A percentile compares a stretch with the other conserved stretches of the same genome.
phyloP scores from a whole-genome alignment of 179 eudicot species.

The Beta macrorhiza region DNA sequence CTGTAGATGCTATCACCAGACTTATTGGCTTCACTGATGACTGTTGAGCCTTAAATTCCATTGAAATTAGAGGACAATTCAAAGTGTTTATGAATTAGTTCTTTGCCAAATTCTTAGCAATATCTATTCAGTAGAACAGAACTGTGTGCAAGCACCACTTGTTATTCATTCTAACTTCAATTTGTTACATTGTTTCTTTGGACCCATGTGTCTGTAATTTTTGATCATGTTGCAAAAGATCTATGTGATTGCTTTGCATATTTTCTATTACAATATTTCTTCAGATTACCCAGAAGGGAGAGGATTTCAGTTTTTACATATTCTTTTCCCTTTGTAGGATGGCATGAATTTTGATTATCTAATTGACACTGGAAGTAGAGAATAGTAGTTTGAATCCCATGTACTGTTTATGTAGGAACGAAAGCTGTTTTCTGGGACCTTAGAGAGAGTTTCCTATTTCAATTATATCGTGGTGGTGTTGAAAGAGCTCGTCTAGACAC shows the following conservation, averaged over 20 bases:
- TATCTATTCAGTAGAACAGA: not conserved
- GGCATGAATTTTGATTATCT: not conserved
- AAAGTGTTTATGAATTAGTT: not conserved
- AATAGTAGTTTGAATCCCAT: not conserved
- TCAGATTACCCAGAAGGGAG: not conserved
- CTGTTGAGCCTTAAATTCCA: not conserved
- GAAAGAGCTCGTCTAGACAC: constrained; percentile 72
- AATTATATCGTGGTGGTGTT: constrained; percentile 71
- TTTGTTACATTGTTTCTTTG: not conserved
- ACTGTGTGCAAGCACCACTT: not conserved
- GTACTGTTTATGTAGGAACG: constrained; percentile 48
- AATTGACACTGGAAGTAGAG: not conserved
- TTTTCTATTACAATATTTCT: not conserved
- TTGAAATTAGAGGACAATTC: not conserved
- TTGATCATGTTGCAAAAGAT: not conserved
- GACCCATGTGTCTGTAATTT: not conserved
- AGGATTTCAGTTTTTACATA: not conserved
- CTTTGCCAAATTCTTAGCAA: not conserved
- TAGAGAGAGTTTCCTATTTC: constrained; percentile 61
- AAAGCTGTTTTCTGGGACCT: constrained; percentile 85
- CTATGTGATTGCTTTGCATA: not conserved
- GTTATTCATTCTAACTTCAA: not conserved
- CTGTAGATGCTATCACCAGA: not conserved
- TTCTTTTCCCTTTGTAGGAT: not conserved
- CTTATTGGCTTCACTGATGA: not conserved